These are phyloP conservation scores for Trypanosoma melophagium DNA, from an alignment of 208 protist genomes.

Conservation along the genomic window DNA sequence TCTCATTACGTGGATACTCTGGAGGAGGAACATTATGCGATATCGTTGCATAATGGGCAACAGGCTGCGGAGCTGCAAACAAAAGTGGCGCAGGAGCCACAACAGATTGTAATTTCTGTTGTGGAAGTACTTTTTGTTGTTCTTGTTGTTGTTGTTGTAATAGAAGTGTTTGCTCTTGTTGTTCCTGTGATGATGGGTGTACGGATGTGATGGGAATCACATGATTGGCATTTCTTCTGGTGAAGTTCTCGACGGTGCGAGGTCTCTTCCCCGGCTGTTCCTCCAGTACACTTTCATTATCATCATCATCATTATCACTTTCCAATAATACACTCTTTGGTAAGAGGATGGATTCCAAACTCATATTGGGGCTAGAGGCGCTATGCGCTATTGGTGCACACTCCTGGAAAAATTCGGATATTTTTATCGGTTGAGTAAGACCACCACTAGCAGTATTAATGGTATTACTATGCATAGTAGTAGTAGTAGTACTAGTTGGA, in stretches of 20 bases:
- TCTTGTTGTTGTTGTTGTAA: neutral
- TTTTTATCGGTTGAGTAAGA: neutral
- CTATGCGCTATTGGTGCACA: neutral
- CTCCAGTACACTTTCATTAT: neutral
- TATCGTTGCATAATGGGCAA: neutral
- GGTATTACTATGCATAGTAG: neutral
- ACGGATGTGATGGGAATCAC: neutral
- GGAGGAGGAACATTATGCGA: slow-evolving; percentile 10
- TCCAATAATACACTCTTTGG: slow-evolving; percentile 34
- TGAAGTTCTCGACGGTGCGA: neutral
- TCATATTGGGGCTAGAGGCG: slow-evolving; percentile 1
- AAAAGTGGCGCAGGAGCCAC: neutral
- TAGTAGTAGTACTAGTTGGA: neutral
- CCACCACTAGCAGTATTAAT: neutral
- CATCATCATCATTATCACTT: slow-evolving; percentile 44
- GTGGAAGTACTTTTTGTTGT: slow-evolving; percentile 5
- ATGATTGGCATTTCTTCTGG: too few relatives aligned
- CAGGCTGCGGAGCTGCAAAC: slow-evolving; percentile 5
- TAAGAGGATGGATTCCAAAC: slow-evolving; percentile 7
- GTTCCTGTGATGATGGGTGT: slow-evolving; percentile 12
- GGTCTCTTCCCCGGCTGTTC: neutral
- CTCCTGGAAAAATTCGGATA: slow-evolving; percentile 19
- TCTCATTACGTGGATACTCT: slow-evolving; percentile 12
- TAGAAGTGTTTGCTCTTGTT: slow-evolving; percentile 6
- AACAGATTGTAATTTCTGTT: neutral